Base-by-base conservation (phyloP, 2,329 filamentous ascomycete genomes). In the Exophiala spinifera region DNA sequence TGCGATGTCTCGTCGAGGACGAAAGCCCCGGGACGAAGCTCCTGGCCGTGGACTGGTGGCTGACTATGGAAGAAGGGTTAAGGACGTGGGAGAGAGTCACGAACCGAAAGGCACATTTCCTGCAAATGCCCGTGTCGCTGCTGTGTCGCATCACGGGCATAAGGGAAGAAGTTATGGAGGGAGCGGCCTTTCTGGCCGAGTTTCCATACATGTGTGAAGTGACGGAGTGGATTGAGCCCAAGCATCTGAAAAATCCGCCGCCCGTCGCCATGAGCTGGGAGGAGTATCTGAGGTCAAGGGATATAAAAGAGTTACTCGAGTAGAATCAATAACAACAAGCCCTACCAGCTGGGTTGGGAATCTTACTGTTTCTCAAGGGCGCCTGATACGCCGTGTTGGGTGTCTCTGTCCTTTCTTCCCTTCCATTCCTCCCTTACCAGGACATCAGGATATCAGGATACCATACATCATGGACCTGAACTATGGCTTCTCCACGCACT, bases 401-500 rank as follows among this genome's bases (percentile, higher is more conserved):
- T n/a, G n/a, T n/a, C n/a, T n/a, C n/a, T n/a, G n/a, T n/a, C n/a
- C n/a, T n/a, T n/a, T n/a, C n/a, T n/a, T n/a, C n/a, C n/a, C n/a
- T n/a, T n/a, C 7, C 23, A 31, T 31, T n/a, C n/a, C n/a, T n/a
- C n/a, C n/a, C n/a, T n/a, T n/a, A n/a, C n/a, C n/a, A n/a, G n/a
- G n/a, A n/a, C n/a, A n/a, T n/a, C n/a, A n/a, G n/a, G n/a, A n/a
- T 31, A 31, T 31, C 28, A n/a, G n/a, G n/a, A n/a, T n/a, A 34
- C n/a, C n/a, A n/a, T n/a, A n/a, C n/a, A n/a, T 59, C 49, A 60
- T 20, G 55, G 57, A 14, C 21, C 33, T 15, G 52, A 54, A 11
- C 11, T 55, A 11, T 47, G 37, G 42, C 55, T 59, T 62, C 83
- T 78, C 86, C 88, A 94, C 40, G 86, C 86, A 42, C 75, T 75